Evolutionary conservation across 352 stramenopile genomes (phyloP).

Genomic region (Phytophthora tubulina): DNA sequence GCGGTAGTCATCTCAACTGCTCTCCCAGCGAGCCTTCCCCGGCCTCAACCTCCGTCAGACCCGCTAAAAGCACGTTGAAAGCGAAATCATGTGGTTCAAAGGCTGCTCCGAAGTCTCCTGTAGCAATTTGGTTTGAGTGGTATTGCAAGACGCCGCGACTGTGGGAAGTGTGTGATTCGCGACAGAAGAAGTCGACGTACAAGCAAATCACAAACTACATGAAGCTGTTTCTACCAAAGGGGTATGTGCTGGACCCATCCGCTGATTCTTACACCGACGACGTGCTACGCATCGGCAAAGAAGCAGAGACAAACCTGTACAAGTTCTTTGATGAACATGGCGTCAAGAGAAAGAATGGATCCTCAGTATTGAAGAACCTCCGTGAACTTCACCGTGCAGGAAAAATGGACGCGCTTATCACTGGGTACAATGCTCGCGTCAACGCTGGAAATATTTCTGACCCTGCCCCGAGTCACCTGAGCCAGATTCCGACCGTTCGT

Average conservation of each 20-base stretch:
- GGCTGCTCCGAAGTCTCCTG: not conserved
- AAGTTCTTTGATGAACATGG: too few relatives aligned
- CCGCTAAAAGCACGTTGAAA: not conserved
- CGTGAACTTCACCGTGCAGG: conserved; percentile 2
- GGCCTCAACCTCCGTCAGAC: not conserved
- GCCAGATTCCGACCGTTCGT: too few relatives aligned
- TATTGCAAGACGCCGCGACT: conserved; percentile 21
- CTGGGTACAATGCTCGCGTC: not conserved
- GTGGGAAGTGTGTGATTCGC: conserved; percentile 8
- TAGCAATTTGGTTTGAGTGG: conserved; percentile 19
- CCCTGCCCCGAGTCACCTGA: too few relatives aligned
- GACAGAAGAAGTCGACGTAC: conserved; percentile 17
- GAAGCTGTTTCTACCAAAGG: conserved; percentile 22
- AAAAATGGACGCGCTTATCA: conserved; percentile 5
- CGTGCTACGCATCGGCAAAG: not conserved
- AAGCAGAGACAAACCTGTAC: conserved; percentile 14
- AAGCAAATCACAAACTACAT: conserved; percentile 22
- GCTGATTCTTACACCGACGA: not conserved
- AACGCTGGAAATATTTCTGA: too few relatives aligned
- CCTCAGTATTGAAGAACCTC: conserved; percentile 1
- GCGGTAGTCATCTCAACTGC: not conserved
- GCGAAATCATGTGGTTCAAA: conserved; percentile 5
- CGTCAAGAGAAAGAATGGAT: too few relatives aligned
- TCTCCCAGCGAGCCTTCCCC: not conserved
- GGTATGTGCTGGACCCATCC: conserved; percentile 7